These are phyloP conservation scores for Pezicula radicicola DNA, from an alignment of 2,329 filamentous ascomycete species.

Conservation along the genomic window DNA sequence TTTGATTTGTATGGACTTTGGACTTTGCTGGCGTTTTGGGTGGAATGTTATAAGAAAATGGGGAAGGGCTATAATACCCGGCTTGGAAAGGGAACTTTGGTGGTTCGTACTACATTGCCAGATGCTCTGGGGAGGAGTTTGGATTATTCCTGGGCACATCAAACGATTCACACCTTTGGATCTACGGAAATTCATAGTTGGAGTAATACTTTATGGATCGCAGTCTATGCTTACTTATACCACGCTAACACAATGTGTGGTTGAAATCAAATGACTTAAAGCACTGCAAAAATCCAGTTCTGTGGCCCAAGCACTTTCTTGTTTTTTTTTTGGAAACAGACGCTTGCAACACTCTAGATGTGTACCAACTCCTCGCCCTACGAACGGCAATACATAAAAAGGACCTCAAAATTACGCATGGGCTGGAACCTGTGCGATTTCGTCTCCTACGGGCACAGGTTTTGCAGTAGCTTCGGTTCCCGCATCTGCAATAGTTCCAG, in stretches of 20 bases:
- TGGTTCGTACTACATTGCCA: too few relatives aligned
- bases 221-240: not conserved
- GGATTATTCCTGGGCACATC: not conserved
- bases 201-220: not conserved
- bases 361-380: not conserved
- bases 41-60: not conserved
- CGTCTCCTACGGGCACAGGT: slow-evolving; percentile 12
- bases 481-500: slow-evolving; percentile 18
- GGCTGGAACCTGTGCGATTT: slow-evolving; percentile 18
- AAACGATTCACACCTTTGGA: not conserved
- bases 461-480: slow-evolving; percentile 11
- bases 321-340: not conserved
- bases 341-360: not conserved
- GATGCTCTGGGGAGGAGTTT: not conserved
- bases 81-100: too few relatives aligned
- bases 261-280: not conserved
- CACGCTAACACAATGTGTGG: not conserved
- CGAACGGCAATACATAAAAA: not conserved
- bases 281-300: not conserved
- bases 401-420: not conserved
- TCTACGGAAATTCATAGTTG: not conserved
- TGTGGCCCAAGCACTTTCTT: not conserved
- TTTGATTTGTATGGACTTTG: not conserved
- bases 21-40: not conserved
- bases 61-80: too few relatives aligned